phyloP scores from a whole-genome alignment of 768 basidiomycete genomes.

The Cystofilobasidium macerans region DNA sequence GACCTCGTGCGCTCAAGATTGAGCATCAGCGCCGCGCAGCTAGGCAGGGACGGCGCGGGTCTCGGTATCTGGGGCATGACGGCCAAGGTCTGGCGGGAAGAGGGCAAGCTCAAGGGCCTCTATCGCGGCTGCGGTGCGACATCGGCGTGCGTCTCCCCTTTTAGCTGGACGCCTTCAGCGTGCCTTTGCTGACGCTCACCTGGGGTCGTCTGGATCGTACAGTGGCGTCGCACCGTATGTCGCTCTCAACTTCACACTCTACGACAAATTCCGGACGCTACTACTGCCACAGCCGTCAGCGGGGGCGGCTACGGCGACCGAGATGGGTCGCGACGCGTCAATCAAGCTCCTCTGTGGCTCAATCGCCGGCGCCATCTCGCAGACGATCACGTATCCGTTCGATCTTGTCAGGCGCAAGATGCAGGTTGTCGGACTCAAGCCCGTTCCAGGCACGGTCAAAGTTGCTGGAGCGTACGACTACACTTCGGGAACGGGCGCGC shows the following conservation, averaged over 20 bases:
- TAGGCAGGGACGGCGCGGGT: background rate
- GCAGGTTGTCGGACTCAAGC: conserved; percentile 46
- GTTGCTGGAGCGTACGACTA: conserved; percentile 7
- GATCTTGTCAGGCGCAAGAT: conserved; percentile 91
- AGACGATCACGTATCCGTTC: conserved; percentile 89
- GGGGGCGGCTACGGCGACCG: background rate
- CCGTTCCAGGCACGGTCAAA: background rate
- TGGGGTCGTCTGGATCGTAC: background rate
- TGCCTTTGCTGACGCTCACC: background rate
- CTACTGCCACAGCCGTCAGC: background rate
- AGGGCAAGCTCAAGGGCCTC: conserved; percentile 76
- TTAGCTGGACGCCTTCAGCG: background rate
- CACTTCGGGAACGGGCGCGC: conserved; percentile 21
- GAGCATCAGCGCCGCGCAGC: conserved; percentile 54
- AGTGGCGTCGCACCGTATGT: conserved; percentile 18
- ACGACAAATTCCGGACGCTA: conserved; percentile 9
- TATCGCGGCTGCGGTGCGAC: conserved; percentile 76
- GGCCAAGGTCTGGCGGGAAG: conserved; percentile 74
- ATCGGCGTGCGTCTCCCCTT: conserved; percentile 11
- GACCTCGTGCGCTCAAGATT: conserved; percentile 86
- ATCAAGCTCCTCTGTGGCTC: conserved; percentile 54
- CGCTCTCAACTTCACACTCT: conserved; percentile 25
- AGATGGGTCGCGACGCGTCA: background rate
- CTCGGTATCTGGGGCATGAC: conserved; percentile 74
- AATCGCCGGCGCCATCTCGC: conserved; percentile 73